Percentiles rank a stretch among this genome's conserved stretches.
phyloP scores from a whole-genome alignment of 2,329 filamentous ascomycete genomes.

The Graphilbum sp. region DNA sequence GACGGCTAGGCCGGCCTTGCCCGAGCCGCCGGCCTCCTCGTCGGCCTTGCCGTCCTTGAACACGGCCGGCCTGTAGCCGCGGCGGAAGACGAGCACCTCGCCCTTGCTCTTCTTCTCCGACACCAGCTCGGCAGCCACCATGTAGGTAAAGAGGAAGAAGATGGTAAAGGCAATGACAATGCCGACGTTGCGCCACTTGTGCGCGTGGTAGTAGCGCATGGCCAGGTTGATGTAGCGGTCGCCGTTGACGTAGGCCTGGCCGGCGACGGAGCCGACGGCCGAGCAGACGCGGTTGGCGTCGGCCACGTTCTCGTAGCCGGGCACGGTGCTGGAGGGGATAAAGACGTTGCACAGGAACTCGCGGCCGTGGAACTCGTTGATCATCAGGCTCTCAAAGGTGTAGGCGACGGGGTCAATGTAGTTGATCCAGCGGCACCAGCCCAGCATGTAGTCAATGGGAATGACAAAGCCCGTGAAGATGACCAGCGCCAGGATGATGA shows the following conservation, averaged over 20 bases:
- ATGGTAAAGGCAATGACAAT: slow-evolving; percentile 49
- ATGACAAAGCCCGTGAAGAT: slow-evolving; percentile 57
- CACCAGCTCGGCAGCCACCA: slow-evolving; percentile 49
- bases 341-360: slow-evolving; percentile 35
- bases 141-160: slow-evolving; percentile 45
- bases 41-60: slow-evolving; percentile 47
- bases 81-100: slow-evolving; percentile 59
- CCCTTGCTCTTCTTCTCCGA: slow-evolving; percentile 56
- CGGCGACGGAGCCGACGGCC: slow-evolving; percentile 39
- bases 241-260: slow-evolving; percentile 35
- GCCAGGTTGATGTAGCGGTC: slow-evolving; percentile 36
- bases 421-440: slow-evolving; percentile 71
- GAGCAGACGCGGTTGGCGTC: slow-evolving; percentile 35
- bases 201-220: slow-evolving; percentile 37
- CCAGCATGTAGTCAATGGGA: slow-evolving; percentile 50
- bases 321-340: slow-evolving; percentile 23
- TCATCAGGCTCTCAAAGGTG: slow-evolving; percentile 63
- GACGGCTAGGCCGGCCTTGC: not conserved
- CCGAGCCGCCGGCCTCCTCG: slow-evolving; percentile 31
- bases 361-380: slow-evolving; percentile 63
- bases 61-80: slow-evolving; percentile 43
- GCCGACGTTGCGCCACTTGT: slow-evolving; percentile 58
- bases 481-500: slow-evolving; percentile 49
- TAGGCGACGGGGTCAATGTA: slow-evolving; percentile 69
- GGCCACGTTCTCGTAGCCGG: slow-evolving; percentile 20